phyloP scores from a whole-genome alignment of 1,139 yeast species.

The Candida frijolesensis region DNA sequence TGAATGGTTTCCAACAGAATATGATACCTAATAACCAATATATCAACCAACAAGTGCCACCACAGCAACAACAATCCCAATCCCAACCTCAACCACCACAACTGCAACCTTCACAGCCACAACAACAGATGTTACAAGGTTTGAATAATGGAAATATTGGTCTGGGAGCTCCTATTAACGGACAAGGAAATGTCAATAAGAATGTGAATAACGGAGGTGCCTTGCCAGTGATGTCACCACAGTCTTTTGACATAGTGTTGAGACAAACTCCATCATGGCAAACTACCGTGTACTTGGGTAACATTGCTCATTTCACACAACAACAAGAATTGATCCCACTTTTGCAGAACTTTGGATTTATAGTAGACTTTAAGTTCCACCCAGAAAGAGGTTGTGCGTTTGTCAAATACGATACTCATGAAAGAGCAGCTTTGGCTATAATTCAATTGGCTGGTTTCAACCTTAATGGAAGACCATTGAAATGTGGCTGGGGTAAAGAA shows the following conservation, averaged over 20 bases:
- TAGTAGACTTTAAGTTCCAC: constrained; percentile 78
- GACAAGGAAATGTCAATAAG: constrained; percentile 13
- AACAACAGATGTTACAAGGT: constrained; percentile 7
- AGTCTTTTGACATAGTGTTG: constrained; percentile 67
- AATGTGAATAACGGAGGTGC: not conserved
- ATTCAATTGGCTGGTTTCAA: constrained; percentile 76
- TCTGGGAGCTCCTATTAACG: constrained; percentile 6
- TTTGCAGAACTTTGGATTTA: constrained; percentile 77
- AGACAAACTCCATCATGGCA: constrained; percentile 83
- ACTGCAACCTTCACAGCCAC: constrained; percentile 7
- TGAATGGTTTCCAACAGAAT: constrained; percentile 9
- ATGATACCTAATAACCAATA: constrained; percentile 8
- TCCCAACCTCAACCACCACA: not conserved
- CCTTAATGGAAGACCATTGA: constrained; percentile 76
- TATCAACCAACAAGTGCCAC: constrained; percentile 3
- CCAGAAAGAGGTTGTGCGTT: constrained; percentile 86
- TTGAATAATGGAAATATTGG: constrained; percentile 5
- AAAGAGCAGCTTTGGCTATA: constrained; percentile 86
- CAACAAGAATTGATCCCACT: constrained; percentile 77
- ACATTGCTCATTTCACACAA: constrained; percentile 74
- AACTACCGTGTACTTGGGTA: constrained; percentile 88
- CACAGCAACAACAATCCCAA: constrained; percentile 8
- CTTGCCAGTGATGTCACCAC: constrained; percentile 47
- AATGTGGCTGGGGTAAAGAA: constrained; percentile 88
- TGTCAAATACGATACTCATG: constrained; percentile 84